phyloP scores from a whole-genome alignment of 768 basidiomycete species.

The Cyclocybe aegerita region DNA sequence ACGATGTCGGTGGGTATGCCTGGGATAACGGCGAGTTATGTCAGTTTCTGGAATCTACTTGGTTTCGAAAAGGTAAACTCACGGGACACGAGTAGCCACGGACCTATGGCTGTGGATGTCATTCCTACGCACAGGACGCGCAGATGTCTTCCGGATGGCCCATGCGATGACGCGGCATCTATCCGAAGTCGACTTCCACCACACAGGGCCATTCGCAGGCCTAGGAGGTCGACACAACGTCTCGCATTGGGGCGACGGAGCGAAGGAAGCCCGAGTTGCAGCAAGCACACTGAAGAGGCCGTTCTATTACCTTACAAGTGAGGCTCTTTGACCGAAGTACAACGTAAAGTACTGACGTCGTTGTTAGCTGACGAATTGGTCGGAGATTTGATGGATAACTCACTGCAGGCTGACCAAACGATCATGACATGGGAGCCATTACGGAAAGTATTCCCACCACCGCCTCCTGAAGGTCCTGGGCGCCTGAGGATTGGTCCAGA shows the following conservation, averaged over 20 bases:
- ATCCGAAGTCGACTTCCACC: constrained; percentile 37
- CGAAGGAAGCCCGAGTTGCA: constrained; percentile 35
- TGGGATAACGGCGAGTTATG: constrained; percentile 39
- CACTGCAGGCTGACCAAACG: constrained; percentile 33
- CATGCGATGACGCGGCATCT: constrained; percentile 36
- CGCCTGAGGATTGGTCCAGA: constrained; percentile 36
- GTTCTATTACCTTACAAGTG: constrained; percentile 37
- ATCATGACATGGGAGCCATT: constrained; percentile 40
- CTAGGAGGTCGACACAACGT: constrained; percentile 37
- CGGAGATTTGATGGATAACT: constrained; percentile 38
- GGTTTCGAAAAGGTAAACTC: neutral
- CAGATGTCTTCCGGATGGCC: constrained; percentile 33
- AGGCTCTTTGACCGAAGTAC: neutral
- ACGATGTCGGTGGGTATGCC: constrained; percentile 35
- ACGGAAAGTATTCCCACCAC: constrained; percentile 34
- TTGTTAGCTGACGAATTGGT: constrained; percentile 34
- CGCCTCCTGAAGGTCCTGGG: constrained; percentile 33
- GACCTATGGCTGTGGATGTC: constrained; percentile 41
- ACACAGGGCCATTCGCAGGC: constrained; percentile 35
- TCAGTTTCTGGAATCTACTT: constrained; percentile 10
- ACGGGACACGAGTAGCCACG: constrained; percentile 18
- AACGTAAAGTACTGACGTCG: neutral
- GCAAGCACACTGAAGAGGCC: constrained; percentile 35
- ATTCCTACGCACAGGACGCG: constrained; percentile 36
- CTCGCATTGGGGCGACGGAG: constrained; percentile 39